Evolutionary conservation across 257 asterid species (phyloP).

Genomic region (Nicotiana benthamiana): DNA sequence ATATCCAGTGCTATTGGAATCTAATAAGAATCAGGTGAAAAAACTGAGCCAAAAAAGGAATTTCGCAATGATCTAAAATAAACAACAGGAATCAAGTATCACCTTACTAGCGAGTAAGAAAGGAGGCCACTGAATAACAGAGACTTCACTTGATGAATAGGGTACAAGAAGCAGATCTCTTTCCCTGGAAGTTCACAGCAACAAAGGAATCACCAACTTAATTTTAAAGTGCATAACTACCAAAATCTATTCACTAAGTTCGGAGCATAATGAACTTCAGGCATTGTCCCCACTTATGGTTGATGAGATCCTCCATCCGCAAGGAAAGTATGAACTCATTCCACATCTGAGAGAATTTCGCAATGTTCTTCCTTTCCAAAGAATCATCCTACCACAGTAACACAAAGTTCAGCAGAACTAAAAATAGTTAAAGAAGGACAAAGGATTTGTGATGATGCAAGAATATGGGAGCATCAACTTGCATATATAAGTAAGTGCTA

Average conservation of each 20-base stretch:
- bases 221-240: slow-evolving; percentile 5
- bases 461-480: slow-evolving; percentile 9
- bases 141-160: slow-evolving; percentile 70
- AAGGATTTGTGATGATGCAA: slow-evolving; percentile 9
- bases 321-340: slow-evolving; percentile 89
- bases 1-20: slow-evolving; percentile 98
- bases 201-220: slow-evolving; percentile 2
- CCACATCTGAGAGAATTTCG: slow-evolving; percentile 99
- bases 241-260: neutral
- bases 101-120: slow-evolving; percentile 99
- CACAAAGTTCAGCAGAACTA: neutral
- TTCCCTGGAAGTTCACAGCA: slow-evolving; percentile 49
- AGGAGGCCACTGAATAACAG: slow-evolving; percentile 99
- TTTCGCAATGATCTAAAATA: neutral
- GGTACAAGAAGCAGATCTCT: slow-evolving; percentile 92
- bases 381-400: slow-evolving; percentile 53
- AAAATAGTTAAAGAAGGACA: neutral
- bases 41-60: slow-evolving; percentile 19
- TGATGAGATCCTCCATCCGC: slow-evolving; percentile 92
- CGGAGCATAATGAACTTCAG: neutral
- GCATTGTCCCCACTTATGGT: slow-evolving; percentile 48
- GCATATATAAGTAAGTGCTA: slow-evolving; percentile 35
- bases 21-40: slow-evolving; percentile 30
- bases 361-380: slow-evolving; percentile 62
- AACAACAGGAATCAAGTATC: slow-evolving; percentile 16